Base-by-base conservation (phyloP, 2,329 filamentous ascomycete species). In the Alternaria solani region DNA sequence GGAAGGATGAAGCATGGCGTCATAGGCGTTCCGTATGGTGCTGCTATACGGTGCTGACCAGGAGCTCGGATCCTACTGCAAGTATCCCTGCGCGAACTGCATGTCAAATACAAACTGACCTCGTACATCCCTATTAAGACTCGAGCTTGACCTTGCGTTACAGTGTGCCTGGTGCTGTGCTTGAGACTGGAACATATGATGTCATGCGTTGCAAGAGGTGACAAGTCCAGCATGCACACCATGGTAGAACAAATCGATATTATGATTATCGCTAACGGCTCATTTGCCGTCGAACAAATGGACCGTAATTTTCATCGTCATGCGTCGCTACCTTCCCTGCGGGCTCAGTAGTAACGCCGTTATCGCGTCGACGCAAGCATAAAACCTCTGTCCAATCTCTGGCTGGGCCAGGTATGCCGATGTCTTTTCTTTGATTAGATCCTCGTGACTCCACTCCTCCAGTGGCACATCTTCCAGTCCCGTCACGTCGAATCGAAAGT, bases 401-500 rank as follows among this genome's bases (percentile, higher is more conserved):
- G 70, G 64, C n/a, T 61, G 48, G 3, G 55, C 68, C 2, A 76
- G 59, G 59, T 76, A 76, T 5, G 58, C 62, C 5, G 61, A 59
- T 8, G 74, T 76, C 67, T 70, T 74, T 32, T 71, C 67, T 57
- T 66, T 72, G 25, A 76, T 62, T 23, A 51, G 16, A 12, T 75
- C 72, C 23, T 73, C 66, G 34, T 67, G 57, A n/a, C 58, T 63
- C 70, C 68, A 74, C 57, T 76, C 74, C 25, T 75, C 70, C 23
- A 76, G 53, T 20, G 72, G 67, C 6, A 75, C 66, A 44, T 72
- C 58, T 5, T 73, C 62, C 34, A 76, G 56, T 8, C 67, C 67
- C 2, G 67, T 63, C 7, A 75, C 74, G 42, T 75, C 66, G 60
- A 76, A 76, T 11, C 74, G 60, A 52, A 75, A 76, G 49, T 73